phyloP scores from a whole-genome alignment of 805 yeast genomes.

The Yarrowia keelungensis region DNA sequence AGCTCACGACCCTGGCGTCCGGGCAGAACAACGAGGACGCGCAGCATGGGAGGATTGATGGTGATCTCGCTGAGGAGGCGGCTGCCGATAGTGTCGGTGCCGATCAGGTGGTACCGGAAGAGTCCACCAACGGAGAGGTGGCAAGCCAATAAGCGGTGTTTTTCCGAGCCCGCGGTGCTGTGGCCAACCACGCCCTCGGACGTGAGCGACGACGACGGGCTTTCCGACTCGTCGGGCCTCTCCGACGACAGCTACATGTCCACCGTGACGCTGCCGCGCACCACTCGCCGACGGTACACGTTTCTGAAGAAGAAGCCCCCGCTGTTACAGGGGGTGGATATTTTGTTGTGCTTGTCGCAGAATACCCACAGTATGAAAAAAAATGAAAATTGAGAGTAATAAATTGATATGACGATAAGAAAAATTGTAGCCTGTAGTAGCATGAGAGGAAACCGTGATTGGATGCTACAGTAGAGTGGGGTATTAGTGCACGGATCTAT shows the following conservation, averaged over 20 bases:
- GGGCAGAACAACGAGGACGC: slow-evolving; percentile 36
- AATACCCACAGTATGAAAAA: slow-evolving; percentile 26
- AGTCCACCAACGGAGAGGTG: slow-evolving; percentile 33
- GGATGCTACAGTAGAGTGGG: too few relatives aligned
- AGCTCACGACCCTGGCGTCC: slow-evolving; percentile 56
- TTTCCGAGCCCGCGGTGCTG: slow-evolving; percentile 37
- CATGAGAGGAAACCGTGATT: too few relatives aligned
- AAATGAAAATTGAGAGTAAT: slow-evolving; percentile 23
- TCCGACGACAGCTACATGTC: slow-evolving; percentile 36
- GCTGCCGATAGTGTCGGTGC: slow-evolving; percentile 39
- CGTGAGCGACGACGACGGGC: slow-evolving; percentile 4
- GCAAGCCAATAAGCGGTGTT: slow-evolving; percentile 38
- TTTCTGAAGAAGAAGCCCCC: slow-evolving; percentile 19
- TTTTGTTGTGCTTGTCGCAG: slow-evolving; percentile 37
- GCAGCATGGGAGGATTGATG: slow-evolving; percentile 37
- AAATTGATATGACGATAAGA: background rate
- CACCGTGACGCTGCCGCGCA: slow-evolving; percentile 28
- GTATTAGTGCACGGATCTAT: background rate
- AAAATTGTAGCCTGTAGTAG: background rate
- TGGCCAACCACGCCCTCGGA: slow-evolving; percentile 2
- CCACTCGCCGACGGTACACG: slow-evolving; percentile 34
- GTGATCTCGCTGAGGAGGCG: slow-evolving; percentile 39
- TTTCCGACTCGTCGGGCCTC: slow-evolving; percentile 33
- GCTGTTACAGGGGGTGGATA: slow-evolving; percentile 36
- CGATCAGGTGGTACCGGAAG: slow-evolving; percentile 34